phyloP scores from a whole-genome alignment of 2,329 filamentous ascomycete species.

The Talaromyces islandicus region DNA sequence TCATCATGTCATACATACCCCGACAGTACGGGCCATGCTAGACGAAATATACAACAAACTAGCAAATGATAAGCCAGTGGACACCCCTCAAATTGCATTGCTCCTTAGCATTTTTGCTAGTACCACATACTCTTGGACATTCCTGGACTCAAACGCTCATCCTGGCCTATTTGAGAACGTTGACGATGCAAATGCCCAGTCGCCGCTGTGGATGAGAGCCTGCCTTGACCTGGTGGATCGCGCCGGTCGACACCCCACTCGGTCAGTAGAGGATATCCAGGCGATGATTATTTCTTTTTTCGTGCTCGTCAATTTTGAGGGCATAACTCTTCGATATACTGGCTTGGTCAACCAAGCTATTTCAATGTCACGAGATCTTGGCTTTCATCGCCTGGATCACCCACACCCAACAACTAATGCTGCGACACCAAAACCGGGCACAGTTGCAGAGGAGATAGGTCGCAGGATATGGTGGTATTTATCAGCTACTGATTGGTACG shows the following conservation, averaged over 20 bases:
- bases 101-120: constrained; percentile 28
- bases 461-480: constrained; percentile 40
- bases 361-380: constrained; percentile 15
- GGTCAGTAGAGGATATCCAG: constrained; percentile 32
- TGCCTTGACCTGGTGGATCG: constrained; percentile 29
- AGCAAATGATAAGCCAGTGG: constrained; percentile 14
- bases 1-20: constrained; percentile 29
- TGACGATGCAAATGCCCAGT: constrained; percentile 22
- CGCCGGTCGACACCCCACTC: constrained; percentile 16
- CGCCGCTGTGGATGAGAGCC: constrained; percentile 24
- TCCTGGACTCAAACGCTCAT: constrained; percentile 11
- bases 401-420: not conserved
- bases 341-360: constrained; percentile 26
- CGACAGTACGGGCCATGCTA: constrained; percentile 20
- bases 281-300: constrained; percentile 30
- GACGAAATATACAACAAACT: constrained; percentile 24
- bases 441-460: constrained; percentile 28
- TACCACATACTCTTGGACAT: constrained; percentile 26
- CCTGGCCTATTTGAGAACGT: constrained; percentile 12
- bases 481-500: constrained; percentile 31
- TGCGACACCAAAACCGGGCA: not conserved
- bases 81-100: constrained; percentile 22
- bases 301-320: constrained; percentile 28
- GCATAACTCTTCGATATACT: constrained; percentile 27
- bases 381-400: constrained; percentile 16